These are phyloP conservation scores for Abelmoschus esculentus DNA, from an alignment of 345 rosid species.

Conservation along the genomic window DNA sequence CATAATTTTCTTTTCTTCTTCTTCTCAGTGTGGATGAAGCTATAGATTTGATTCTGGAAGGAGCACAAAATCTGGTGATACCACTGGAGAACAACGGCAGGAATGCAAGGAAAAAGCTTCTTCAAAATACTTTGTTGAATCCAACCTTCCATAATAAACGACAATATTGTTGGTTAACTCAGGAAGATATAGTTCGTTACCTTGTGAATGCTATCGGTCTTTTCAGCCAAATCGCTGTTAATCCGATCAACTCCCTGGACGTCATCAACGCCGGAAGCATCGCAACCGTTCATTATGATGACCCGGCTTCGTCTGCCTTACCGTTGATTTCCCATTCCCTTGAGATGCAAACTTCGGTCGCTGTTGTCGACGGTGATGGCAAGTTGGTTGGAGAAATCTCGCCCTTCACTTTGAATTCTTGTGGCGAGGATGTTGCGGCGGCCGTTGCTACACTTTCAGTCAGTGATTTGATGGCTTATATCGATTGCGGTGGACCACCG, in stretches of 20 bases:
- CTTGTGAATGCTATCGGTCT: constrained; percentile 44
- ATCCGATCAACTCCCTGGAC: constrained; percentile 39
- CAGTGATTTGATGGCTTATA: constrained; percentile 50
- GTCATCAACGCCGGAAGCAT: constrained; percentile 30
- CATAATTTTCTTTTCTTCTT: neutral
- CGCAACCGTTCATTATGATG: constrained; percentile 34
- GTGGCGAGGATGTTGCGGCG: constrained; percentile 35
- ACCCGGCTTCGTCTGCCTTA: constrained; percentile 32
- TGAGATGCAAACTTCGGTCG: constrained; percentile 38
- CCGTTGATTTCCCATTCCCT: constrained; percentile 33
- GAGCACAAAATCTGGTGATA: constrained; percentile 51
- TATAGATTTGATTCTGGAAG: constrained; percentile 41
- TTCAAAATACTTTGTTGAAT: constrained; percentile 15
- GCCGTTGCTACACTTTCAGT: constrained; percentile 49
- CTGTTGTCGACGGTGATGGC: constrained; percentile 31
- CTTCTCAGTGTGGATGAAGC: constrained; percentile 51
- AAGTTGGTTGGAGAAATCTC: constrained; percentile 48
- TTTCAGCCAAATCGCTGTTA: constrained; percentile 26
- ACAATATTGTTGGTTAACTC: constrained; percentile 59
- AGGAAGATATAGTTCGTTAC: constrained; percentile 54
- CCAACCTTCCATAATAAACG: constrained; percentile 34
- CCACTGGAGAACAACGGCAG: constrained; percentile 22
- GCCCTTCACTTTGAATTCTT: constrained; percentile 31
- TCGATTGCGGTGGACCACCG: constrained; percentile 40
- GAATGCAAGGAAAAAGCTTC: constrained; percentile 25